phyloP scores from a whole-genome alignment of 805 yeast genomes.

The Brettanomyces naardenensis region DNA sequence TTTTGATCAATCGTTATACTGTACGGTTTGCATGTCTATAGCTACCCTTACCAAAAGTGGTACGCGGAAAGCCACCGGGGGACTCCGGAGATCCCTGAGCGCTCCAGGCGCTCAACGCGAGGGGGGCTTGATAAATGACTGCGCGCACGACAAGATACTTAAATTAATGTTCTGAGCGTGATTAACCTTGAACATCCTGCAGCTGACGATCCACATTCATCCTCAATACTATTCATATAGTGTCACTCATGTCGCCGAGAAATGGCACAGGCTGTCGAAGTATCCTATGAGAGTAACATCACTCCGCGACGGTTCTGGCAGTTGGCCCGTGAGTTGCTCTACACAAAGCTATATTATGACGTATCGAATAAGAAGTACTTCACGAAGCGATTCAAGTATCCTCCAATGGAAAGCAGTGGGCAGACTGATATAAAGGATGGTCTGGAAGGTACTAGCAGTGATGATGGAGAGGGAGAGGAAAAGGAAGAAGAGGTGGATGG shows the following conservation, averaged over 20 bases:
- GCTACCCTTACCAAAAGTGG: no score
- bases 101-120: no score
- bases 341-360: slow-evolving; percentile 21
- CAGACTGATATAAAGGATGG: slow-evolving; percentile 2
- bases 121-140: no score
- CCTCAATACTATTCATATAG: neutral
- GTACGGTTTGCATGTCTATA: no score
- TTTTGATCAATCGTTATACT: no score
- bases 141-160: no score
- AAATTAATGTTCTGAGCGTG: no score
- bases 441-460: neutral
- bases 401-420: slow-evolving; percentile 3
- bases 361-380: slow-evolving; percentile 17
- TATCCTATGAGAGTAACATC: slow-evolving; percentile 18
- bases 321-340: slow-evolving; percentile 22
- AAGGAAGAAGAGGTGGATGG: slow-evolving; percentile 6
- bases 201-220: no score
- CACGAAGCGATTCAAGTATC: slow-evolving; percentile 11
- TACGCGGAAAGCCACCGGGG: no score
- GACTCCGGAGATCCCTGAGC: no score
- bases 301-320: slow-evolving; percentile 26
- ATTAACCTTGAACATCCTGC: no score
- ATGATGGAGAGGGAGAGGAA: neutral
- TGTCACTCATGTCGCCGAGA: neutral
- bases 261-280: slow-evolving; percentile 4